A percentile compares a stretch with the other conserved stretches of the same genome.
Conservation (phyloP, 257 asterid species). For the Primulina huaijiensis region DNA sequence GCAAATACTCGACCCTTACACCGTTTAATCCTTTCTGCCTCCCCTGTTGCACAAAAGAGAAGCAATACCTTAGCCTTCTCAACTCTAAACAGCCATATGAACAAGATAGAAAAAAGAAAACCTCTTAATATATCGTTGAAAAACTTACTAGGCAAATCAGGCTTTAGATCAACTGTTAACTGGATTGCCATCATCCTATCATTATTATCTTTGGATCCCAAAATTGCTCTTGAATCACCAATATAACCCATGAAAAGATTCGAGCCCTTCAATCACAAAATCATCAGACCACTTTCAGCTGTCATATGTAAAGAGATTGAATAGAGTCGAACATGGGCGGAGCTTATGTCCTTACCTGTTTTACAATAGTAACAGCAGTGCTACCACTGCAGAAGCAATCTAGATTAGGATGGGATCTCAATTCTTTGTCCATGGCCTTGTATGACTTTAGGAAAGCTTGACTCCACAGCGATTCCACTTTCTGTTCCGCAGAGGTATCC, state of each 20-base stretch:
- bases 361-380: slow-evolving; percentile 81
- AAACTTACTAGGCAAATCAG: slow-evolving; percentile 84
- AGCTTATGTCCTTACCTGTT: slow-evolving; percentile 52
- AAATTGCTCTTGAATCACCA: slow-evolving; percentile 93
- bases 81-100: background rate
- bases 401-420: slow-evolving; percentile 79
- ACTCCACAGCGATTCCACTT: slow-evolving; percentile 60
- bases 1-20: slow-evolving; percentile 97
- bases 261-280: slow-evolving; percentile 52
- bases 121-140: background rate
- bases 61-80: background rate
- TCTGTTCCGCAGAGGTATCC: slow-evolving; percentile 43
- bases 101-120: background rate
- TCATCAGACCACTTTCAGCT: slow-evolving; percentile 9
- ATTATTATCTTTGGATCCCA: slow-evolving; percentile 76
- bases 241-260: slow-evolving; percentile 84
- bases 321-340: slow-evolving; percentile 3
- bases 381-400: slow-evolving; percentile 99
- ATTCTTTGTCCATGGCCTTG: slow-evolving; percentile 91
- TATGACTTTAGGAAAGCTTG: slow-evolving; percentile 87
- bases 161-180: slow-evolving; percentile 95
- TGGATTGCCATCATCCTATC: slow-evolving; percentile 80
- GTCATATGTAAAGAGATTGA: slow-evolving; percentile 1
- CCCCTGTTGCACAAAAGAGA: slow-evolving; percentile 47
- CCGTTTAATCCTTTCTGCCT: slow-evolving; percentile 94